These are phyloP conservation scores for Chlamydomonas asymmetrica DNA, from an alignment of 139 green algal species.

Conservation along the genomic window DNA sequence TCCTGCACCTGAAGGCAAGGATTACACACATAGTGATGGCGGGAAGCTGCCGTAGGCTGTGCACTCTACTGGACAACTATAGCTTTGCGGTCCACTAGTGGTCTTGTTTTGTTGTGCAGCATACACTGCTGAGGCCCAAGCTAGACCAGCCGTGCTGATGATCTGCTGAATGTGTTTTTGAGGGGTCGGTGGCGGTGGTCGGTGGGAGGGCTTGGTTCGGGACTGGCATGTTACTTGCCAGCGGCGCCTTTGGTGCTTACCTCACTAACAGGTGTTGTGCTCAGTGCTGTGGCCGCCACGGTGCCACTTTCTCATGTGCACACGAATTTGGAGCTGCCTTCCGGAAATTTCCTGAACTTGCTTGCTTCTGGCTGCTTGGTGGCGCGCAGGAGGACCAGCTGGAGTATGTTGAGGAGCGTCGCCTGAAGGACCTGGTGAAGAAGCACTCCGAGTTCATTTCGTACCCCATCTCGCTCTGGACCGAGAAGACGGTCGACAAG, in stretches of 20 bases:
- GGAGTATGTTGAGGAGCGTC: constrained; percentile 98
- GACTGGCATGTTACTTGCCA: too few relatives aligned
- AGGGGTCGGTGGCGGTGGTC: too few relatives aligned
- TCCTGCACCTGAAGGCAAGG: constrained; percentile 94
- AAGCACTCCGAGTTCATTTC: constrained; percentile 99
- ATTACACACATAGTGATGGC: constrained; percentile 8
- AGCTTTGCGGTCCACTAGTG: background rate
- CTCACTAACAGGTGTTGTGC: too few relatives aligned
- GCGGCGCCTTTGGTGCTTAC: too few relatives aligned
- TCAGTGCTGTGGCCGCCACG: too few relatives aligned
- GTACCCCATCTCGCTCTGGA: constrained; percentile 98
- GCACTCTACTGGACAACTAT: constrained; percentile 1
- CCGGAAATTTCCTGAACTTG: too few relatives aligned
- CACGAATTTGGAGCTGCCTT: too few relatives aligned
- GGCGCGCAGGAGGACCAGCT: constrained; percentile 89
- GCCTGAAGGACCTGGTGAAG: constrained; percentile 99
- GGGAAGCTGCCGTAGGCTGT: constrained; percentile 11
- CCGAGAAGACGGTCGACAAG: constrained; percentile 97
- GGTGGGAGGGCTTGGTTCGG: too few relatives aligned
- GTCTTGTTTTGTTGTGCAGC: background rate
- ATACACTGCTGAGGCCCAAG: background rate
- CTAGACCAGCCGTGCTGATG: background rate
- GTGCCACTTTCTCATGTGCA: too few relatives aligned
- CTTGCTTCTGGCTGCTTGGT: too few relatives aligned
- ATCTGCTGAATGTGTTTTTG: too few relatives aligned